Evolutionary conservation across 73 alveolate genomes (phyloP).

Genomic region (Paramecium octaurelia): DNA sequence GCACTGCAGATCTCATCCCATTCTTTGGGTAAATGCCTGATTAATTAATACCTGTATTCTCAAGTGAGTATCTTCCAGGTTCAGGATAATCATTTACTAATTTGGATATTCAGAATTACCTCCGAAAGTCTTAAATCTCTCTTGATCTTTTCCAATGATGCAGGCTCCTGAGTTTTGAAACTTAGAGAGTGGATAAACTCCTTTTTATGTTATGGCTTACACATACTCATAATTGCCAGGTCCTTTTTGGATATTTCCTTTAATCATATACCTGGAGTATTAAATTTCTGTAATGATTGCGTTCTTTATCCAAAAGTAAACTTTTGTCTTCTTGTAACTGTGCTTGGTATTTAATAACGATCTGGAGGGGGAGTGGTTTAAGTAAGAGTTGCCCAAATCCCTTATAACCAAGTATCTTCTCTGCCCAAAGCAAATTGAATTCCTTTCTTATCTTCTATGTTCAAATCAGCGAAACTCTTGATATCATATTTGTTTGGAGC

Average conservation of each 20-base stretch:
- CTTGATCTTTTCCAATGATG: conserved; percentile 32
- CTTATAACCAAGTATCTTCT: neutral
- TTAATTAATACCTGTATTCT: neutral
- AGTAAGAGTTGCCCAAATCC: neutral
- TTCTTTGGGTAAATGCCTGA: neutral
- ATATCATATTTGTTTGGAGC: conserved; percentile 4
- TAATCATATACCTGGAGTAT: conserved; percentile 10
- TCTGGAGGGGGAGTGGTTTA: neutral
- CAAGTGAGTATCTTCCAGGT: conserved; percentile 1
- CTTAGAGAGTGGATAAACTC: neutral
- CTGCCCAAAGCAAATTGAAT: neutral
- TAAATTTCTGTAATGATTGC: neutral
- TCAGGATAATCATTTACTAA: conserved; percentile 7
- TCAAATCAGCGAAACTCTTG: neutral
- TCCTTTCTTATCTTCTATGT: neutral
- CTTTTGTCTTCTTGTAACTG: neutral
- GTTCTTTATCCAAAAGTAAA: neutral
- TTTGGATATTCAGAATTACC: neutral
- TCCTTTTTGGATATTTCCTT: neutral
- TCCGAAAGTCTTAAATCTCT: neutral
- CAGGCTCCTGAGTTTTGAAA: conserved; percentile 24
- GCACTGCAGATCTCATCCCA: conserved; percentile 20
- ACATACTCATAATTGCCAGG: conserved; percentile 17
- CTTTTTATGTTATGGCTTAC: neutral
- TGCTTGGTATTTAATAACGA: conserved; percentile 11